These are phyloP conservation scores for Coccomyxa subellipsoidea DNA, from an alignment of 163 green algal genomes.

Conservation along the genomic window DNA sequence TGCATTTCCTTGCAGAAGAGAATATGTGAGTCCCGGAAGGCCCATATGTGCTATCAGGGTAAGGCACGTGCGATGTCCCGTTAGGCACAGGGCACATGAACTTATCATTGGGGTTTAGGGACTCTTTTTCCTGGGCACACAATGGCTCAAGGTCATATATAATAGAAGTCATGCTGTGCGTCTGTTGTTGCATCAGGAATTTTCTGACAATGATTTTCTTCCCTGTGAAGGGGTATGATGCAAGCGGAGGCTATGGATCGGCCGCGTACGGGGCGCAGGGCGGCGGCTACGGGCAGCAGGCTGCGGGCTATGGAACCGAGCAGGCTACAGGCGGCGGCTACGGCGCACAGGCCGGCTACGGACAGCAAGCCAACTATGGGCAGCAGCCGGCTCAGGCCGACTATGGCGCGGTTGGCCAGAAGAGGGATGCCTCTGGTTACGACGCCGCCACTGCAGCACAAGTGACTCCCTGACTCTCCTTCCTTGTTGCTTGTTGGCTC, in stretches of 20 bases:
- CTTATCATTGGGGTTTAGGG: too few relatives aligned
- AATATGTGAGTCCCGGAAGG: too few relatives aligned
- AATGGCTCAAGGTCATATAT: too few relatives aligned
- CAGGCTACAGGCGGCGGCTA: neutral
- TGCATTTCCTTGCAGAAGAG: too few relatives aligned
- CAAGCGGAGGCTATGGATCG: neutral
- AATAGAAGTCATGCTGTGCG: too few relatives aligned
- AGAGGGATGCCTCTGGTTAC: neutral
- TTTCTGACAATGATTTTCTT: too few relatives aligned
- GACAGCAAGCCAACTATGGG: neutral
- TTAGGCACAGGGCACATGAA: neutral
- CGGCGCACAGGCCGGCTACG: neutral
- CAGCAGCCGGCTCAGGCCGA: neutral
- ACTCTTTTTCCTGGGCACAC: too few relatives aligned
- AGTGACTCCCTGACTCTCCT: neutral
- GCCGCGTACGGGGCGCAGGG: neutral
- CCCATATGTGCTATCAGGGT: too few relatives aligned
- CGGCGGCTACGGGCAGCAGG: neutral
- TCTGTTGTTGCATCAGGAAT: too few relatives aligned
- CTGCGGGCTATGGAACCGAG: neutral
- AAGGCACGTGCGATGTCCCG: neutral
- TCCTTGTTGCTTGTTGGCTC: neutral
- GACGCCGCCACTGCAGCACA: neutral
- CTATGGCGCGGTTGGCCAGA: neutral
- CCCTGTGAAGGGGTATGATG: constrained; percentile 1